A percentile compares a stretch with the other conserved stretches of the same genome.
These are phyloP conservation scores for Bacterosira constricta DNA, from an alignment of 108 stramenopile species.

Conservation along the genomic window DNA sequence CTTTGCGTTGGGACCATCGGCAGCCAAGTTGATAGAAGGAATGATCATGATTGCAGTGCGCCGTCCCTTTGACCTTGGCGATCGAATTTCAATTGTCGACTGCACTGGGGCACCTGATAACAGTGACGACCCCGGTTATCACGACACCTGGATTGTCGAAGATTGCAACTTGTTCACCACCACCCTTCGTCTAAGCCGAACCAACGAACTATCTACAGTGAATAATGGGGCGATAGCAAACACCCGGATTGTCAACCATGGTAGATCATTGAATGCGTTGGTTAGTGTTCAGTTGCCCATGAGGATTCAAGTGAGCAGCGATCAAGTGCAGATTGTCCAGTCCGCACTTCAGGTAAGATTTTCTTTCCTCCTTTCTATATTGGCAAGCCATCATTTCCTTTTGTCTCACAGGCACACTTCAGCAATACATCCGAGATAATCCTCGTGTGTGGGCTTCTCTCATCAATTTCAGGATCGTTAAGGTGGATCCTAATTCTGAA, in stretches of 20 bases:
- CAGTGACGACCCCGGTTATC: slow-evolving; percentile 32
- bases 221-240: slow-evolving; percentile 66
- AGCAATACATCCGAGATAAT: slow-evolving; percentile 61
- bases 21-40: slow-evolving; percentile 74
- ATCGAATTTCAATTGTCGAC: slow-evolving; percentile 73
- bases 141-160: slow-evolving; percentile 78
- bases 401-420: slow-evolving; percentile 22
- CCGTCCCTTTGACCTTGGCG: slow-evolving; percentile 84
- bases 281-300: slow-evolving; percentile 48
- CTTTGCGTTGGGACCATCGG: slow-evolving; percentile 74
- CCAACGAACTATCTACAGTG: slow-evolving; percentile 76
- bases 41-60: slow-evolving; percentile 71
- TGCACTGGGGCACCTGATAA: slow-evolving; percentile 22
- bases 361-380: background rate
- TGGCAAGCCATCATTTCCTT: background rate
- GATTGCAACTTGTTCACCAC: slow-evolving; percentile 75
- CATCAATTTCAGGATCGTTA: slow-evolving; percentile 55
- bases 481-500: slow-evolving; percentile 57
- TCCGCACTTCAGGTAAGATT: slow-evolving; percentile 24
- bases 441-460: slow-evolving; percentile 68
- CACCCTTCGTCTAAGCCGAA: slow-evolving; percentile 62
- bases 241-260: slow-evolving; percentile 73
- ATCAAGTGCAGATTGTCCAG: slow-evolving; percentile 62
- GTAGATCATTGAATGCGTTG: slow-evolving; percentile 64
- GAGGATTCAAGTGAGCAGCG: slow-evolving; percentile 50